These are phyloP conservation scores for Pseudoperonospora humuli DNA, from an alignment of 352 stramenopile genomes.

Conservation along the genomic window DNA sequence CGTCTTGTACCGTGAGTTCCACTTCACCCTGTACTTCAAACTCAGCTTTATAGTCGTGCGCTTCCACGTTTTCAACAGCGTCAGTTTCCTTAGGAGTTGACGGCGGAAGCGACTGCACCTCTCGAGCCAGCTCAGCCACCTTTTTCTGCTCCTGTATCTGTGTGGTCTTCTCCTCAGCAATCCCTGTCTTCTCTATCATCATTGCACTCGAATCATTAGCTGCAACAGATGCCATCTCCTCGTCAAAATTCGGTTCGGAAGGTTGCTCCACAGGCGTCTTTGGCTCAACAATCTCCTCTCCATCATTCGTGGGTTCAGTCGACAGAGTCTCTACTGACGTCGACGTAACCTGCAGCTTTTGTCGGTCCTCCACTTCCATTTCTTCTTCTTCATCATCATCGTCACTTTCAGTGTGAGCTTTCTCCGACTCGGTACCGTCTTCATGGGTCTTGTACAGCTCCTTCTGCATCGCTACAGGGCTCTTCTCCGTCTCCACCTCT, in stretches of 20 bases:
- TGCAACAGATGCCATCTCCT: constrained; percentile 2
- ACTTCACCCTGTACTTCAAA: not conserved
- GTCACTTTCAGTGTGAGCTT: constrained; percentile 23
- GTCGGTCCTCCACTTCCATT: not conserved
- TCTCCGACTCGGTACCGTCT: constrained; percentile 24
- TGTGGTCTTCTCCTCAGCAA: not conserved
- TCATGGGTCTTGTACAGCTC: constrained; percentile 14
- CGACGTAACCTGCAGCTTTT: not conserved
- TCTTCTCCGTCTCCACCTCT: constrained; percentile 28
- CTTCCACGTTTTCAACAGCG: not conserved
- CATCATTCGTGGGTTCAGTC: constrained; percentile 1
- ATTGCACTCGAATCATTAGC: not conserved
- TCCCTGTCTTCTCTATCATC: constrained; percentile 1
- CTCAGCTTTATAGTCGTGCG: not conserved
- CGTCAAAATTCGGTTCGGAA: constrained; percentile 10
- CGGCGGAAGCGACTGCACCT: not conserved
- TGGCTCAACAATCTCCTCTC: constrained; percentile 1
- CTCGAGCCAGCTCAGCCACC: not conserved
- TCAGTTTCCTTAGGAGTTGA: not conserved
- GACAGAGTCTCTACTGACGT: constrained; percentile 4
- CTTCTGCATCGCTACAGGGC: constrained; percentile 4
- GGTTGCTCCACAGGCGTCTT: constrained; percentile 12
- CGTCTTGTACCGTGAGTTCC: not conserved
- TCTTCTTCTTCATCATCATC: constrained; percentile 18
- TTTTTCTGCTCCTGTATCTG: constrained; percentile 1